A percentile compares a stretch with the other conserved stretches of the same genome.
Conservation (phyloP, 148 eudicot genomes). For the Vaccinium corymbosum region DNA sequence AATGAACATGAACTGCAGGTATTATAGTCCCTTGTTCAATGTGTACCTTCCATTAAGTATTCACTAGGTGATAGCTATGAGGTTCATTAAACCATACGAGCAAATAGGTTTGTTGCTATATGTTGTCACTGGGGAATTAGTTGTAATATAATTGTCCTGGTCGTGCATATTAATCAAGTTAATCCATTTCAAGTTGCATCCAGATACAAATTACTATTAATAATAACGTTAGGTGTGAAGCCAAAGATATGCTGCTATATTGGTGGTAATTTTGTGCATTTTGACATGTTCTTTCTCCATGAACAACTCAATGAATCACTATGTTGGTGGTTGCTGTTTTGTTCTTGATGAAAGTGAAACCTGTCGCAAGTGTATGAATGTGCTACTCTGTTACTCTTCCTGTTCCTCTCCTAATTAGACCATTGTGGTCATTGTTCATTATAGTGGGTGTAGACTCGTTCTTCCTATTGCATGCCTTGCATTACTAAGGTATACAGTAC, state of each 20-base stretch:
- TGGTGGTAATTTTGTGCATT: not conserved
- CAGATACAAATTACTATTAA: not conserved
- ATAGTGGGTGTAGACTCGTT: not conserved
- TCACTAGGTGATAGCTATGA: not conserved
- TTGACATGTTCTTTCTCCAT: not conserved
- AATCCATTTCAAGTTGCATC: not conserved
- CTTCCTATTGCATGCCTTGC: not conserved
- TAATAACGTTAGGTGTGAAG: not conserved
- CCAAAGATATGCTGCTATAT: not conserved
- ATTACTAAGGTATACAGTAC: not conserved
- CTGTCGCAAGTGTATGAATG: not conserved
- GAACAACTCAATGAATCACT: not conserved
- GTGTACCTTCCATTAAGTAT: not conserved
- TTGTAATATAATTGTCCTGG: not conserved
- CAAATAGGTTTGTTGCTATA: not conserved
- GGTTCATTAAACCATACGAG: not conserved
- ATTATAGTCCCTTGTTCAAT: not conserved
- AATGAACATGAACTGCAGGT: slow-evolving; percentile 99
- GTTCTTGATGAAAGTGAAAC: not conserved
- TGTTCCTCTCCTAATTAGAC: not conserved
- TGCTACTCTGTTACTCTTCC: not conserved
- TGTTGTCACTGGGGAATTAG: not conserved
- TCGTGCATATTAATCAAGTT: not conserved
- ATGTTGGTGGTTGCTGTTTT: not conserved
- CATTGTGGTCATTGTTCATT: not conserved